Evolutionary conservation across 495 filamentous ascomycete genomes (phyloP), one percentile per base, ranked within the genome.

Genomic region (Lasiosphaeria ovina): DNA sequence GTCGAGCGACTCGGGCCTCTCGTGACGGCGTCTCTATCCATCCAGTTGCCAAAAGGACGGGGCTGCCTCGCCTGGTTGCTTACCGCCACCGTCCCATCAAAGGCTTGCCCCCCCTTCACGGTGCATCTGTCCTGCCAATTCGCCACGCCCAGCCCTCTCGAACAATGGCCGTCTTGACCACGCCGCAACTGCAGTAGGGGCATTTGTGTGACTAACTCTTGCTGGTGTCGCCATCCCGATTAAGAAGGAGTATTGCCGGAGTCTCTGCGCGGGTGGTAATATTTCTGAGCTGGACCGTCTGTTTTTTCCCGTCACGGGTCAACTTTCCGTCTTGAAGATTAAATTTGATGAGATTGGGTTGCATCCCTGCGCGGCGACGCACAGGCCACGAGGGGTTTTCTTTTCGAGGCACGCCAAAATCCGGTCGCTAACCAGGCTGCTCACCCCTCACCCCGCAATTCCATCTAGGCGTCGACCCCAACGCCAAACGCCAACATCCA

Each of bases 401-500:
- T 9, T 14, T 9, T 9, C 38, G 14, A 8, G 38, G 38, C 0
- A 1, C 38, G 38, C n/a, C n/a, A n/a, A n/a, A n/a, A n/a, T n/a
- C n/a, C n/a, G n/a, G n/a, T n/a, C n/a, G n/a, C n/a, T n/a, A 42
- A 47, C 5, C 12, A 47, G 16, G 16, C 12, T 5, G 16, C 4
- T n/a, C 44, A 47, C 44, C 44, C 44, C 4, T n/a, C 44, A 47
- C 44, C 44, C 44, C 44, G 44, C 44, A 11, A 47, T 47, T 47
- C 16, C 16, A 47, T n/a, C 12, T 11, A 1, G 16, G 8, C 16
- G 16, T n/a, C 44, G 11, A 47, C 44, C 44, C 44, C 6, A 47
- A 47, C 44, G 44, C 38, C 38, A 42, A 42, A 8, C 38, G 38
- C 44, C 44, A 5, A 14, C 12, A 5, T 1, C 44, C 6, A 47